Base-by-base conservation (phyloP, 257 asterid genomes). In the Striga asiatica region DNA sequence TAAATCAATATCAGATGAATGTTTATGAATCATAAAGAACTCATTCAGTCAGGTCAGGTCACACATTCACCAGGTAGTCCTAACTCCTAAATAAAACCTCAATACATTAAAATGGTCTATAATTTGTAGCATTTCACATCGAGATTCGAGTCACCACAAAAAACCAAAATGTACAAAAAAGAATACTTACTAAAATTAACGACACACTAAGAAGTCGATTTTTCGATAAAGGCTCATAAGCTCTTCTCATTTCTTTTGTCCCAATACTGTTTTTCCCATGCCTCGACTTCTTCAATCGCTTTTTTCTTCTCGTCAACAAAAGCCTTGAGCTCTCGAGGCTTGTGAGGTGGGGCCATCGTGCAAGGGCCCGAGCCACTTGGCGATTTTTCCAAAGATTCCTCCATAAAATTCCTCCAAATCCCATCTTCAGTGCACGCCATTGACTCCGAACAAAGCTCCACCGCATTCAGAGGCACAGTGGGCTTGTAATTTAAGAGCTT, bases 261-360 rank as follows among this genome's bases (percentile, higher is more conserved):
- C 93, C 89, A 89, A 31, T 79, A 86, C 21, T 74, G 69, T 59
- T 69, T 71, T 73, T 80, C 95, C 95, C 81, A 81, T 3, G 66
- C 67, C 71, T 81, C 96, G n/a, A 86, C 95, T 71, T 86, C 68
- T 21, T 66, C 56, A 31, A 65, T 73, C 25, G 76, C 71, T 61
- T 60, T 78, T 45, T 27, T 57, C 11, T 71, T 81, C 12, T 38
- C 63, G 6, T 74, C 86, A 17, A 71, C 21, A 48, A 85, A 76
- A 28, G 72, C 69, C 66, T 63, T 64, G 31, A 86, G 49, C 8
- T 67, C 65, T 42, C 61, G 68, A 59, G 80, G 72, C 41, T 76
- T 70, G 31, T 79, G 81, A 4, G 92, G 89, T 18, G 88, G 91
- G 41, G 93, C 92, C 77, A 89, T 54, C 0, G 62, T 41, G 73